These are phyloP conservation scores for Hyphopichia homilentoma DNA, from an alignment of 805 yeast genomes.

Conservation along the genomic window DNA sequence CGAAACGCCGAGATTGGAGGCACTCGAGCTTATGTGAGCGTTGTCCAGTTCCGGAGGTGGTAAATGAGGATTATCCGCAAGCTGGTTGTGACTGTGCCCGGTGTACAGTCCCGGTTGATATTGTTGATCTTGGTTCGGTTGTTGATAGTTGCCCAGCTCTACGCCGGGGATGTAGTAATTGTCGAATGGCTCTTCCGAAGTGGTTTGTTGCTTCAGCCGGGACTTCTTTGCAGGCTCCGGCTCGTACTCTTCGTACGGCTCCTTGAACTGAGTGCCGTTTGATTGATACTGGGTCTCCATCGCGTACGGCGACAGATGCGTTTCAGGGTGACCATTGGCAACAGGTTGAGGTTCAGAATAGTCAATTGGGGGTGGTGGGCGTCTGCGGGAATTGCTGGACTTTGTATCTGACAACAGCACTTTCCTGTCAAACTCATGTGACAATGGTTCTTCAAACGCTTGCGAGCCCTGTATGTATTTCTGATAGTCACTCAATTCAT, in stretches of 20 bases:
- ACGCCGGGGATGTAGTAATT: constrained; percentile 19
- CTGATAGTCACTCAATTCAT: constrained; percentile 18
- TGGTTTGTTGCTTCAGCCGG: constrained; percentile 6
- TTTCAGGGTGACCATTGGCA: neutral
- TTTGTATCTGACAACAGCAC: neutral
- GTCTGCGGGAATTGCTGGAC: constrained; percentile 1
- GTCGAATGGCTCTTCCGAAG: constrained; percentile 22
- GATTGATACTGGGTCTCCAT: constrained; percentile 1
- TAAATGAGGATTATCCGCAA: neutral
- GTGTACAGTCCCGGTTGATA: too few relatives aligned
- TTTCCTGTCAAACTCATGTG: constrained; percentile 2
- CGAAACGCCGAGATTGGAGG: too few relatives aligned
- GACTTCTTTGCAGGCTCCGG: constrained; percentile 19
- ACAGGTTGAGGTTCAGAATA: neutral
- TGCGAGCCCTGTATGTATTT: constrained; percentile 15
- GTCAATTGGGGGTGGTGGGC: constrained; percentile 8
- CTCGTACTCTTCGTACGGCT: constrained; percentile 23
- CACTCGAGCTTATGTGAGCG: neutral
- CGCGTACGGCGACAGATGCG: neutral
- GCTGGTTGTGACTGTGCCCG: neutral
- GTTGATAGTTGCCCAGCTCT: too few relatives aligned
- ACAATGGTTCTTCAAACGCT: constrained; percentile 10
- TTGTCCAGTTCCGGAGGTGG: constrained; percentile 1
- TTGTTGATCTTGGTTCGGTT: too few relatives aligned
- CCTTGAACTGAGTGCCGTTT: too few relatives aligned